phyloP scores from a whole-genome alignment of 768 basidiomycete genomes.

The Calocera cornea region DNA sequence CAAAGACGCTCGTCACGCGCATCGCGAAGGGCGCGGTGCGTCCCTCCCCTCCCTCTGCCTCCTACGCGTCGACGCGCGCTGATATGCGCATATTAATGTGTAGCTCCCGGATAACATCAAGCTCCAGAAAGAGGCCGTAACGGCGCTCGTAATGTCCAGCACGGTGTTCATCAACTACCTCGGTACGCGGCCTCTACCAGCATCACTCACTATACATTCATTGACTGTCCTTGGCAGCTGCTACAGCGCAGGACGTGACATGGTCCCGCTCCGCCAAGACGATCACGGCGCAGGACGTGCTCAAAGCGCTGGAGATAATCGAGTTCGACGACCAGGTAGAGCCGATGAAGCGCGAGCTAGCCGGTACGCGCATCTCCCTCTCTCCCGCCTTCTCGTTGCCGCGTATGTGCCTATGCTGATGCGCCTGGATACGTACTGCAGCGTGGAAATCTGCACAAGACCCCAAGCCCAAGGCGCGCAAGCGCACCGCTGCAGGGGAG shows the following conservation, averaged over 20 bases:
- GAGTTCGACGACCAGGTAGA: constrained; percentile 59
- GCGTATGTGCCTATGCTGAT: too few relatives aligned
- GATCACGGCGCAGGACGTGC: constrained; percentile 78
- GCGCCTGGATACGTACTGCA: too few relatives aligned
- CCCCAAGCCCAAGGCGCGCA: constrained; percentile 16
- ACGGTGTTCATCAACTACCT: constrained; percentile 94
- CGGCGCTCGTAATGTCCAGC: constrained; percentile 74
- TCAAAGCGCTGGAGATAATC: constrained; percentile 69
- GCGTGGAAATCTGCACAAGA: constrained; percentile 10
- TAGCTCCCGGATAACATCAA: constrained; percentile 78
- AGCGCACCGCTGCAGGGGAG: constrained; percentile 11
- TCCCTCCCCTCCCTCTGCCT: constrained; percentile 10
- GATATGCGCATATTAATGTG: neutral
- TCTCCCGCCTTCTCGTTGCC: constrained; percentile 4
- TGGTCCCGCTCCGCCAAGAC: constrained; percentile 73
- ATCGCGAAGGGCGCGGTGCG: constrained; percentile 74
- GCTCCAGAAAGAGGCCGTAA: constrained; percentile 76
- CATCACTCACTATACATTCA: neutral
- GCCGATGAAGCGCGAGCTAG: constrained; percentile 48
- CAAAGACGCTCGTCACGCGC: constrained; percentile 66
- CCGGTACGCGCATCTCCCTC: constrained; percentile 31
- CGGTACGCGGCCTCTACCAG: constrained; percentile 36
- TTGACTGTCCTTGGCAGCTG: neutral
- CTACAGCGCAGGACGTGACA: constrained; percentile 79
- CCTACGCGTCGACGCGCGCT: neutral